Evolutionary conservation across 768 basidiomycete species (phyloP).

Genomic region (Omphalotus guepiniiformis): DNA sequence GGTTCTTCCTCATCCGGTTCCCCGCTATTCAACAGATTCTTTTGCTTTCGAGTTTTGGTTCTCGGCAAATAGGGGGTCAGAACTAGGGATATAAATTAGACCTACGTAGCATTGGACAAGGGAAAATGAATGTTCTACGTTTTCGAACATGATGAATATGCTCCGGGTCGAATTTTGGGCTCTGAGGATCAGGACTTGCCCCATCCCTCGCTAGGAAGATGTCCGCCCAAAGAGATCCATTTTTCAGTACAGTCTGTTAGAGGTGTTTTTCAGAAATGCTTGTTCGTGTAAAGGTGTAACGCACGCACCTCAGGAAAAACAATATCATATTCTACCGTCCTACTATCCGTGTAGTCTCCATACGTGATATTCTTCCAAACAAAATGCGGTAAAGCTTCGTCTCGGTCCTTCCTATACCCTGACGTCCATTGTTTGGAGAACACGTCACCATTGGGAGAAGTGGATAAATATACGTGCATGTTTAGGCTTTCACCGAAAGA

Average conservation of each 20-base stretch:
- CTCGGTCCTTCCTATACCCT: constrained; percentile 42
- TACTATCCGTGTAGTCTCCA: constrained; percentile 64
- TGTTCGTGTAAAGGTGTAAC: neutral
- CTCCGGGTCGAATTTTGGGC: constrained; percentile 44
- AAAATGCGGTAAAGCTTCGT: constrained; percentile 57
- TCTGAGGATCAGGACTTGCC: constrained; percentile 59
- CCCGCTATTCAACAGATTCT: constrained; percentile 63
- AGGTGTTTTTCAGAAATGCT: neutral
- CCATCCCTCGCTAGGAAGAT: constrained; percentile 68
- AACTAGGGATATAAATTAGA: constrained; percentile 48
- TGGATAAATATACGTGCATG: constrained; percentile 73
- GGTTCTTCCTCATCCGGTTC: constrained; percentile 38
- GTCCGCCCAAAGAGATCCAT: constrained; percentile 82
- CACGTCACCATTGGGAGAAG: constrained; percentile 55
- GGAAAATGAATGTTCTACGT: constrained; percentile 40
- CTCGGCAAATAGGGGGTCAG: constrained; percentile 83
- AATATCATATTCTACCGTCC: constrained; percentile 45
- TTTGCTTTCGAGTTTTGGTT: constrained; percentile 70
- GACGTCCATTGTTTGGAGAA: constrained; percentile 54
- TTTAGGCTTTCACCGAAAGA: constrained; percentile 53
- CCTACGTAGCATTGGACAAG: too few species aligned
- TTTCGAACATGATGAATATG: constrained; percentile 72
- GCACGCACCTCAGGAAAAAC: constrained; percentile 59
- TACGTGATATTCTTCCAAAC: constrained; percentile 77
- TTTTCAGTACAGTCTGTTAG: constrained; percentile 64